phyloP scores from a whole-genome alignment of 345 rosid species.

The Rhizophora mangle region DNA sequence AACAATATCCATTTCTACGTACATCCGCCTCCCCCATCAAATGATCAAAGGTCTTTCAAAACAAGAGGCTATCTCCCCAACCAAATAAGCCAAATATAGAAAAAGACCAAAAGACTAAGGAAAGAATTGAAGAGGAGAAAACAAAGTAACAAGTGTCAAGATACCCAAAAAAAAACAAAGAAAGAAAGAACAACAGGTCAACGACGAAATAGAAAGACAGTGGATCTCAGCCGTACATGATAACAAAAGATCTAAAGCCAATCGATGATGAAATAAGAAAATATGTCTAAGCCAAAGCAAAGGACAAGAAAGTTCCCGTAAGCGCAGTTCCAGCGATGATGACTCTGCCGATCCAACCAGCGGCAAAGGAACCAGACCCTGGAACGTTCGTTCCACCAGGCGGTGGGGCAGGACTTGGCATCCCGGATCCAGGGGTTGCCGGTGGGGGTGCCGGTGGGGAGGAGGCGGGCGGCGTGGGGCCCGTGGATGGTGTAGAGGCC shows the following conservation, averaged over 20 bases:
- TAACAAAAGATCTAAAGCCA: constrained; percentile 21
- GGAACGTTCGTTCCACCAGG: not conserved
- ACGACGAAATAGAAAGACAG: constrained; percentile 8
- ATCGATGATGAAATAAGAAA: not conserved
- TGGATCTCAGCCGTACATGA: constrained; percentile 22
- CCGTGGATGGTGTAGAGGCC: constrained; percentile 12
- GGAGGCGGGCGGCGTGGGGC: not conserved
- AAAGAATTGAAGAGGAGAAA: constrained; percentile 24
- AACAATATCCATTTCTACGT: constrained; percentile 33
- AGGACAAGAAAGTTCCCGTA: constrained; percentile 51
- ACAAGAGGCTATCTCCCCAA: not conserved
- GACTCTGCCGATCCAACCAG: constrained; percentile 28
- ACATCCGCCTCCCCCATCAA: constrained; percentile 11
- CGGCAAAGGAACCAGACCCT: constrained; percentile 38
- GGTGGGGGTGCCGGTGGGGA: not conserved
- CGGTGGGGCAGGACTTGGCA: constrained; percentile 12
- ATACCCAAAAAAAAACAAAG: not conserved
- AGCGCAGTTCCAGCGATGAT: constrained; percentile 41
- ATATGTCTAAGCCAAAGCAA: constrained; percentile 47
- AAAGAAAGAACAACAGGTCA: constrained; percentile 4
- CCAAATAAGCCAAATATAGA: constrained; percentile 12
- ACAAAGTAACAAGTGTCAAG: constrained; percentile 1
- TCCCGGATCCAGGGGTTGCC: not conserved
- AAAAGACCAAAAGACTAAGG: constrained; percentile 2
- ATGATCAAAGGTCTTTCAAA: constrained; percentile 25